Conservation (phyloP, 2,329 filamentous ascomycete species). For the Sporothrix pseudoabietina region DNA sequence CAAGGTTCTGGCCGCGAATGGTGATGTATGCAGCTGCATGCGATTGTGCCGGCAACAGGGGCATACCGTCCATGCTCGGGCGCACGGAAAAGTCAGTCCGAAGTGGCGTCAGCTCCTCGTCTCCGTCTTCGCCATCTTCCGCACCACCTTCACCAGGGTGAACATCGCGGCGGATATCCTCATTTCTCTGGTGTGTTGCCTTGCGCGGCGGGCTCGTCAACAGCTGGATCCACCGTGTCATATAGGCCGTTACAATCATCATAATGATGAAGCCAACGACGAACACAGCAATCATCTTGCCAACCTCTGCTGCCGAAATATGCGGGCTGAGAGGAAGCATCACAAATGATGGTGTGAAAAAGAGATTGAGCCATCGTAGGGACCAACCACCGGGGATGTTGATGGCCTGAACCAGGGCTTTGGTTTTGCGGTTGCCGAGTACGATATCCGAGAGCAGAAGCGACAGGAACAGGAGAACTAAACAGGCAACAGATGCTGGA, state of each 20-base stretch:
- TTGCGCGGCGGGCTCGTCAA: conserved; percentile 56
- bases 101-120: conserved; percentile 32
- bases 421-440: conserved; percentile 54
- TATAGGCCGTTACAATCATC: conserved; percentile 56
- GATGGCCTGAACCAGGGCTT: conserved; percentile 51
- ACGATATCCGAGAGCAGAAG: conserved; percentile 52
- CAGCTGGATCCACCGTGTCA: conserved; percentile 57
- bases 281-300: conserved; percentile 62
- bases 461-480: conserved; percentile 56
- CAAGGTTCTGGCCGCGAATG: conserved; percentile 35
- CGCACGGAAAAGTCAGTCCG: conserved; percentile 31
- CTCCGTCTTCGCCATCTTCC: conserved; percentile 13
- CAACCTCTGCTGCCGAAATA: conserved; percentile 57
- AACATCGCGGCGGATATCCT: conserved; percentile 47
- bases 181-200: conserved; percentile 53
- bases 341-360: conserved; percentile 63
- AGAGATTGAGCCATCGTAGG: conserved; percentile 60
- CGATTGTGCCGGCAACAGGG: conserved; percentile 29
- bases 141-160: conserved; percentile 30
- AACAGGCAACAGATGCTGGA: conserved; percentile 61
- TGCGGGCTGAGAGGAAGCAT: conserved; percentile 58
- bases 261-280: conserved; percentile 59
- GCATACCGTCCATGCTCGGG: conserved; percentile 17
- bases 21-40: conserved; percentile 35
- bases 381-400: conserved; percentile 61